These are phyloP conservation scores for Musa balbisiana DNA, from an alignment of 202 grass and related monocot genomes.

Conservation along the genomic window DNA sequence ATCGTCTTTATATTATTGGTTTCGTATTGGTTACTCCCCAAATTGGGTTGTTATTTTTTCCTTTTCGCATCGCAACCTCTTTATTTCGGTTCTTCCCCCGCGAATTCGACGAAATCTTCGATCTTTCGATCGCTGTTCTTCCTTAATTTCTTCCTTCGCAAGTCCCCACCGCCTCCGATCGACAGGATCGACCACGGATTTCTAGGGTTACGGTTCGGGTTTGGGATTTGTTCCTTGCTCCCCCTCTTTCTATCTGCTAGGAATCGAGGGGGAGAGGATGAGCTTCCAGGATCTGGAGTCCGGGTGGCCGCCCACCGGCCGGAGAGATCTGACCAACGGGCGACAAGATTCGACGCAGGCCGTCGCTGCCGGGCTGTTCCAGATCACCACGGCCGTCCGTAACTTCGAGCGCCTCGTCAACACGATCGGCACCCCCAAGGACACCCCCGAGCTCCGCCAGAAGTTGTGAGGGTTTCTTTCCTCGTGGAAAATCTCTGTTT, in stretches of 20 bases:
- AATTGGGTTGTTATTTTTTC: background rate
- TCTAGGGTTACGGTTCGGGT: background rate
- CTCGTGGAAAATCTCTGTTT: background rate
- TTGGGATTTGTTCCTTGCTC: background rate
- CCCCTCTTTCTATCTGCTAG: background rate
- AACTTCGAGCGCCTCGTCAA: constrained; percentile 22
- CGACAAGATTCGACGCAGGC: background rate
- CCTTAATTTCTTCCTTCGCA: background rate
- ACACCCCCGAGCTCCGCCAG: constrained; percentile 11
- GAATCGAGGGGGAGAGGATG: constrained; percentile 14
- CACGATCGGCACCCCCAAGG: constrained; percentile 18
- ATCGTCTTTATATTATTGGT: too few relatives aligned
- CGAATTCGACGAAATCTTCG: background rate
- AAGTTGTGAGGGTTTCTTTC: constrained; percentile 3
- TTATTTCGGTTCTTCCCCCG: background rate
- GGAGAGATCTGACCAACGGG: background rate
- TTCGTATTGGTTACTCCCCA: background rate
- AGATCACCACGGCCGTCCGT: constrained; percentile 22
- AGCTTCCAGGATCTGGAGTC: constrained; percentile 27
- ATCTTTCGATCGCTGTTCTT: background rate
- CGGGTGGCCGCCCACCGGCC: background rate
- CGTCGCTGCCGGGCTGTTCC: constrained; percentile 23
- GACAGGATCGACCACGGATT: background rate
- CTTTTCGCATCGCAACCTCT: background rate
- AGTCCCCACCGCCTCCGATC: background rate